Evolutionary conservation across 768 basidiomycete species (phyloP).

Genomic region (Auriscalpium microsporum): DNA sequence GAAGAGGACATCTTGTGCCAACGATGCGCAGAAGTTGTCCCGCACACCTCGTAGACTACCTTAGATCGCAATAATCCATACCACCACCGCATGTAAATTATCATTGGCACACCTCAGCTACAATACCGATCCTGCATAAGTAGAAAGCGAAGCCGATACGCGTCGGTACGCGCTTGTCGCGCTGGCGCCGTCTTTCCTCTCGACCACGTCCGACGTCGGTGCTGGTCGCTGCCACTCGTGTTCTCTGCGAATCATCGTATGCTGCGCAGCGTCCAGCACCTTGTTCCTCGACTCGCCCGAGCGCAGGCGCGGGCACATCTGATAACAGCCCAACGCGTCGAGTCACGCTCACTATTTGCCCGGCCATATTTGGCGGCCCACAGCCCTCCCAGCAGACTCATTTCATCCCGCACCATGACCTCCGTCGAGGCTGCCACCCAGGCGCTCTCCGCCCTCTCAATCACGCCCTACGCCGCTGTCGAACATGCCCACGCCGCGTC

Average conservation of each 20-base stretch:
- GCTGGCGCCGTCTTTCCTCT: background rate
- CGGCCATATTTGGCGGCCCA: background rate
- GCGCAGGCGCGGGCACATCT: conserved; percentile 6
- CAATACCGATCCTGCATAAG: too few relatives aligned
- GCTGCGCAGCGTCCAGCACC: background rate
- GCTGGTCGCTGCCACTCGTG: background rate
- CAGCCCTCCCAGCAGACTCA: background rate
- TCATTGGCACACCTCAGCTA: background rate
- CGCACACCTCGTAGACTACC: conserved; percentile 2
- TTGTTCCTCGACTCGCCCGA: background rate
- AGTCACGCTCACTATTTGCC: conserved; percentile 11
- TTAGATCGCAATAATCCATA: conserved; percentile 1
- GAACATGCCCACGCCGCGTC: conserved; percentile 57
- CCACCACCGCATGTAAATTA: background rate
- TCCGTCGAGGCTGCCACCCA: conserved; percentile 26
- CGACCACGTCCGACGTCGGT: background rate
- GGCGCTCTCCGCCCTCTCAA: conserved; percentile 45
- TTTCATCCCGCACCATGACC: conserved; percentile 25
- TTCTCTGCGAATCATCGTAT: conserved; percentile 6
- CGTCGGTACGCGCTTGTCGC: too few relatives aligned
- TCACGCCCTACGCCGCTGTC: conserved; percentile 44
- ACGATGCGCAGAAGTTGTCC: conserved; percentile 43
- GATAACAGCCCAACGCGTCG: conserved; percentile 14
- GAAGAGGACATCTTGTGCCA: conserved; percentile 48
- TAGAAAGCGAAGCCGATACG: too few relatives aligned